These are phyloP conservation scores for Fraxinus platypoda DNA, from an alignment of 305 asterid species.

Conservation along the genomic window DNA sequence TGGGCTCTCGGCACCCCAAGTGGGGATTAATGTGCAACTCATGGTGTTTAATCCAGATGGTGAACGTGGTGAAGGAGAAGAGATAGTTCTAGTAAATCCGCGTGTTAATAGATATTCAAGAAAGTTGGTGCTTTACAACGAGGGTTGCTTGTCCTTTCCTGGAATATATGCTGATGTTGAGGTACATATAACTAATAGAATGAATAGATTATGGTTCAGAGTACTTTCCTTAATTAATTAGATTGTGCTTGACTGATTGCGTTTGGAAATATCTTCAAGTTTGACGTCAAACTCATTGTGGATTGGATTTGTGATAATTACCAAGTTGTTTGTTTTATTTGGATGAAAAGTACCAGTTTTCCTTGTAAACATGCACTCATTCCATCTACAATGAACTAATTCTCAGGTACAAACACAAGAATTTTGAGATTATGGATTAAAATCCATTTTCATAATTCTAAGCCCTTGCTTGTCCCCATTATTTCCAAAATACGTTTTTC, in stretches of 20 bases:
- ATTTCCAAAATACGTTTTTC: no score
- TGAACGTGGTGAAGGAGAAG: slow-evolving; percentile 86
- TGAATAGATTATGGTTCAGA: background rate
- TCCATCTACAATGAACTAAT: background rate
- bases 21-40: slow-evolving; percentile 81
- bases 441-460: background rate
- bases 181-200: slow-evolving; percentile 34
- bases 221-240: background rate
- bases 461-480: no score
- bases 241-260: background rate
- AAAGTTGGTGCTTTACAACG: slow-evolving; percentile 60
- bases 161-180: slow-evolving; percentile 66
- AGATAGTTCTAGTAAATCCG: slow-evolving; percentile 88
- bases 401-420: background rate
- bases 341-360: background rate
- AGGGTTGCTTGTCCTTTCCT: slow-evolving; percentile 94
- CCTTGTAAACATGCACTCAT: background rate
- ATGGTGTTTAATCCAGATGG: slow-evolving; percentile 92
- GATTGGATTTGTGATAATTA: background rate
- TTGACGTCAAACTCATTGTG: background rate
- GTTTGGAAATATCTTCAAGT: background rate
- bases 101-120: slow-evolving; percentile 57
- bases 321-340: background rate
- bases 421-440: background rate
- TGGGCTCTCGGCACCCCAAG: slow-evolving; percentile 97